These are phyloP conservation scores for Pyrenophora seminiperda DNA, from an alignment of 2,329 filamentous ascomycete genomes.

Conservation along the genomic window DNA sequence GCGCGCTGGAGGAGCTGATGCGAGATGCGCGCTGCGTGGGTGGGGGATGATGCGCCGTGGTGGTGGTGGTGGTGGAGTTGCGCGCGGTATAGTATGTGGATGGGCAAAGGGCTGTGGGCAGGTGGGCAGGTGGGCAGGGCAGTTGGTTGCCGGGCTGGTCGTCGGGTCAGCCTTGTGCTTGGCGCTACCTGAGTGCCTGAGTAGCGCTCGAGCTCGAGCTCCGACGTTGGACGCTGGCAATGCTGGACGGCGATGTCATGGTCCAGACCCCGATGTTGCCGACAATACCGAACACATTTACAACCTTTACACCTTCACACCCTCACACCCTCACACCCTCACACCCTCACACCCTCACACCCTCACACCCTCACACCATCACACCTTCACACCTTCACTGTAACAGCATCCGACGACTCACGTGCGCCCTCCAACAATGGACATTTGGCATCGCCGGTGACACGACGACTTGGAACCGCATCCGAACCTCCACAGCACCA, in stretches of 20 bases:
- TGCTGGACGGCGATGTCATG: constrained; percentile 25
- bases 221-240: no score
- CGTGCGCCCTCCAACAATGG: constrained; percentile 8
- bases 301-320: not conserved
- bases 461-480: constrained; percentile 2
- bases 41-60: constrained; percentile 21
- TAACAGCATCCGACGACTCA: constrained; percentile 2
- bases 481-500: not conserved
- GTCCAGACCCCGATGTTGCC: constrained; percentile 17
- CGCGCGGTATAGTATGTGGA: constrained; percentile 19
- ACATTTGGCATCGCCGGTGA: constrained; percentile 11
- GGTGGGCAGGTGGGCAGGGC: no score
- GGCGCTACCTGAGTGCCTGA: no score
- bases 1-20: not conserved
- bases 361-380: not conserved
- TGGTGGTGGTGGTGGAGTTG: constrained; percentile 4
- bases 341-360: not conserved
- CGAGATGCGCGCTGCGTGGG: constrained; percentile 18
- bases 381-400: not conserved
- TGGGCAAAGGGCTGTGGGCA: constrained; percentile 16
- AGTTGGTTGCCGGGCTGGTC: constrained; percentile 1
- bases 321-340: not conserved
- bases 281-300: constrained; percentile 17
- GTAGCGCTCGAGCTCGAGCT: constrained; percentile 17
- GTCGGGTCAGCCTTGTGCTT: constrained; percentile 16